Evolutionary conservation across 345 rosid species (phyloP).

Genomic region (Erucastrum elatum): DNA sequence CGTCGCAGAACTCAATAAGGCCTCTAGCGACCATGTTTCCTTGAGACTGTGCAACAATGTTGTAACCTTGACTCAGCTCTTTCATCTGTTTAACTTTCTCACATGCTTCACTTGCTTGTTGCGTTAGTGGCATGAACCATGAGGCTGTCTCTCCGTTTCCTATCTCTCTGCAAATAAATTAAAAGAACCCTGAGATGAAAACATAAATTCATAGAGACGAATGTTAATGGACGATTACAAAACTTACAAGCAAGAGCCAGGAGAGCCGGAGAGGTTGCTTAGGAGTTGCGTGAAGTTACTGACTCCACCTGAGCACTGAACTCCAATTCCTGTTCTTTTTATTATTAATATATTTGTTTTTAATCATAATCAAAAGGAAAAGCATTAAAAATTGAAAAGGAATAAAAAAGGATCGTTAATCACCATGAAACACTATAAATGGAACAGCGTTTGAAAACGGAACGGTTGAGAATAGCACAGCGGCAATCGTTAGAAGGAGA

Average conservation of each 20-base stretch:
- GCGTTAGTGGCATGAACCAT: constrained; percentile 55
- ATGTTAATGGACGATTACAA: background rate
- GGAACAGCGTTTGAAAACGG: constrained; percentile 57
- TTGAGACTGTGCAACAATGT: constrained; percentile 85
- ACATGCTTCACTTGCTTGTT: constrained; percentile 36
- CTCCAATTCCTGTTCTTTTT: constrained; percentile 62
- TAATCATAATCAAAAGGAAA: background rate
- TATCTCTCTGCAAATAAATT: constrained; percentile 54
- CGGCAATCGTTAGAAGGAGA: constrained; percentile 33
- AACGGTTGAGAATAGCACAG: constrained; percentile 22
- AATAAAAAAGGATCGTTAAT: background rate
- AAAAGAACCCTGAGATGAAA: background rate
- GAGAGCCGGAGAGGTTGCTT: constrained; percentile 54
- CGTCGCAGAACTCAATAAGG: constrained; percentile 73
- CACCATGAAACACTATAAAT: constrained; percentile 70
- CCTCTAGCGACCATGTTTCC: constrained; percentile 88
- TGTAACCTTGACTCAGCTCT: constrained; percentile 71
- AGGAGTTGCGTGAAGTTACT: constrained; percentile 62
- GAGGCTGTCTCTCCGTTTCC: constrained; percentile 83
- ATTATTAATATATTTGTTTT: background rate
- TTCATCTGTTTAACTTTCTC: constrained; percentile 56
- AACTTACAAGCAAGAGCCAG: constrained; percentile 75
- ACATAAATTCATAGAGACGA: background rate
- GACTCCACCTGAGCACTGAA: constrained; percentile 68
- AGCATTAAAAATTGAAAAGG: background rate